Evolutionary conservation across 768 basidiomycete genomes (phyloP).

Genomic region (Gelatoporia subvermispora): DNA sequence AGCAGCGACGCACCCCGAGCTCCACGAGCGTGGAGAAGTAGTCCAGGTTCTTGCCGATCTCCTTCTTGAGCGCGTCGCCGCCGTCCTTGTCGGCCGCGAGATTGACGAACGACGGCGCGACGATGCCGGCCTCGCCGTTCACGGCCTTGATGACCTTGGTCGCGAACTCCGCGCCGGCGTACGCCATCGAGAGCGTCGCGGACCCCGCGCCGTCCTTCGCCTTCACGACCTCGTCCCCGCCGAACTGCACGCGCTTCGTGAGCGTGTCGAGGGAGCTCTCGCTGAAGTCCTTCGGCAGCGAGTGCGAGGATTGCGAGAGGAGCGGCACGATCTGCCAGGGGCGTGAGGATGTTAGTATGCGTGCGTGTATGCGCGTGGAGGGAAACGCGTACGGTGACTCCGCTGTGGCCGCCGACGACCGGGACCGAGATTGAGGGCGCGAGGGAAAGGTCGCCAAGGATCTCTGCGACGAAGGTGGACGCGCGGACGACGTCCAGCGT

Average conservation of each 20-base stretch:
- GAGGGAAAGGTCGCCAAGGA: conserved; percentile 58
- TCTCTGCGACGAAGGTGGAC: conserved; percentile 91
- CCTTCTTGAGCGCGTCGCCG: conserved; percentile 68
- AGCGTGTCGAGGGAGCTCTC: conserved; percentile 50
- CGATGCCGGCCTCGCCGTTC: conserved; percentile 83
- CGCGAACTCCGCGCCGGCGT: conserved; percentile 89
- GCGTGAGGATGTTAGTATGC: neutral
- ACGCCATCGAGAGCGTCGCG: conserved; percentile 96
- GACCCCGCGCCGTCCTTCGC: conserved; percentile 94
- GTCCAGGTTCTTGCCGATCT: conserved; percentile 69
- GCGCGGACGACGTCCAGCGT: conserved; percentile 97
- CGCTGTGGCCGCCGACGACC: conserved; percentile 93
- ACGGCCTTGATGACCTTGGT: conserved; percentile 76
- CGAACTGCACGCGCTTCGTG: conserved; percentile 86
- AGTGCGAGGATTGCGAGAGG: conserved; percentile 83
- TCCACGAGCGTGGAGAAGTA: conserved; percentile 90
- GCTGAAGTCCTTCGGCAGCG: conserved; percentile 58
- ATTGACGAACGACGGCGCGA: conserved; percentile 82
- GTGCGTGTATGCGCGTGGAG: neutral
- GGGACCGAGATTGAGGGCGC: conserved; percentile 69
- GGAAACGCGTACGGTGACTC: conserved; percentile 62
- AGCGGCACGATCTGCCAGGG: conserved; percentile 76
- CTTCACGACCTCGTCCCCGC: conserved; percentile 97
- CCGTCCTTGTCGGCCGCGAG: conserved; percentile 67
- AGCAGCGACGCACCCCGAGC: conserved; percentile 65